Evolutionary conservation across 257 asterid species (phyloP).

Genomic region (Nicotiana paniculata): DNA sequence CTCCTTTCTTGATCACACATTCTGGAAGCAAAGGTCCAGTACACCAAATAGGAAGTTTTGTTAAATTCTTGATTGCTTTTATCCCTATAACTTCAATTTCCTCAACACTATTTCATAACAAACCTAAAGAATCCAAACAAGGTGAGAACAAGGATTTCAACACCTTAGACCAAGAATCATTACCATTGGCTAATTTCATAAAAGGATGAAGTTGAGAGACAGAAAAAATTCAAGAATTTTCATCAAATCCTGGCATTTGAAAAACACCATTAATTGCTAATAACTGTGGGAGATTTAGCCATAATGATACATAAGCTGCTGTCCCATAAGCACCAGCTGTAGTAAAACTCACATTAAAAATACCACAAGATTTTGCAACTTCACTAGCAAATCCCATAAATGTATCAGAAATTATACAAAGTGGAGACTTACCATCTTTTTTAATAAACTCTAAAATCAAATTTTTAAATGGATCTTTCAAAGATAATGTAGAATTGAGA

Average conservation of each 20-base stretch:
- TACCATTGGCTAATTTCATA: constrained; percentile 60
- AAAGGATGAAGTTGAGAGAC: constrained; percentile 49
- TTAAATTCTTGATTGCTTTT: constrained; percentile 27
- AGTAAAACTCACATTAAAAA: constrained; percentile 44
- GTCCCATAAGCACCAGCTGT: constrained; percentile 90
- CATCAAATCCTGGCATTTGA: constrained; percentile 50
- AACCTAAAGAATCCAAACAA: constrained; percentile 45
- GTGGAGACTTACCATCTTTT: constrained; percentile 46
- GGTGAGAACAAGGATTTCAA: constrained; percentile 42
- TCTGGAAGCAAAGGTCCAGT: constrained; percentile 76
- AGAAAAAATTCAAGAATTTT: constrained; percentile 35
- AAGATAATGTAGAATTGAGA: constrained; percentile 39
- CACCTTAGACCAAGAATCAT: constrained; percentile 71
- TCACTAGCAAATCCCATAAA: constrained; percentile 68
- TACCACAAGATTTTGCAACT: constrained; percentile 51
- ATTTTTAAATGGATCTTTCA: constrained; percentile 28
- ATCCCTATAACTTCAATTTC: constrained; percentile 69
- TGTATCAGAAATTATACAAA: constrained; percentile 77
- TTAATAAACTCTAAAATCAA: constrained; percentile 28
- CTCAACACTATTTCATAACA: constrained; percentile 57
- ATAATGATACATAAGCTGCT: constrained; percentile 57
- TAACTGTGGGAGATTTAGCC: constrained; percentile 82
- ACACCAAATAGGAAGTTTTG: constrained; percentile 67
- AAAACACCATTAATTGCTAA: constrained; percentile 27
- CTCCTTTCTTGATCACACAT: constrained; percentile 24